phyloP scores from a whole-genome alignment of 495 filamentous ascomycete species.

The Podospora australis region DNA sequence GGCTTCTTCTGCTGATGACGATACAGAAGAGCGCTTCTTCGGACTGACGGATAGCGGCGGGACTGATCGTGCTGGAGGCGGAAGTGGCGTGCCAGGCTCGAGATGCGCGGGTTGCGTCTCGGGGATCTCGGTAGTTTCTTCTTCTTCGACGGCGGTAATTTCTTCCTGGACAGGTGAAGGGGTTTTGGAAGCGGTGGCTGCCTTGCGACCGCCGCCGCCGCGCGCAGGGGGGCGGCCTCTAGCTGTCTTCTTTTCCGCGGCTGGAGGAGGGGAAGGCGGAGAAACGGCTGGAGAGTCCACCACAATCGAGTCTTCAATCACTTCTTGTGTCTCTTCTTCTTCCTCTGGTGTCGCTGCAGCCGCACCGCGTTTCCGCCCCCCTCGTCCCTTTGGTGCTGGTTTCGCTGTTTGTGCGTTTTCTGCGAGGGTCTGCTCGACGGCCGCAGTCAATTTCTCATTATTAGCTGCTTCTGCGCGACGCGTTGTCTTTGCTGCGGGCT shows the following conservation, averaged over 20 bases:
- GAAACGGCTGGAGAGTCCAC: no score
- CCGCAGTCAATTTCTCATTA: slow-evolving; percentile 21
- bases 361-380: slow-evolving; percentile 32
- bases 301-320: no score
- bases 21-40: slow-evolving; percentile 29
- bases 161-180: slow-evolving; percentile 14
- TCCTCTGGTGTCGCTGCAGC: slow-evolving; percentile 13
- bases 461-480: slow-evolving; percentile 19
- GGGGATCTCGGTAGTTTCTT: slow-evolving; percentile 28
- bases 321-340: slow-evolving; percentile 36
- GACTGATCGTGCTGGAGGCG: slow-evolving; percentile 24
- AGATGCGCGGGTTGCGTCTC: slow-evolving; percentile 34
- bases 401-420: slow-evolving; percentile 21
- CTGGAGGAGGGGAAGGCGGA: slow-evolving; percentile 19
- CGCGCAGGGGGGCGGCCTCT: no score
- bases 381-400: slow-evolving; percentile 13
- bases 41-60: slow-evolving; percentile 12
- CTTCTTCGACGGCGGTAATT: slow-evolving; percentile 6
- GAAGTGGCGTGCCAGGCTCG: slow-evolving; percentile 4
- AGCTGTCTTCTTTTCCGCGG: slow-evolving; percentile 3
- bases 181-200: slow-evolving; percentile 12
- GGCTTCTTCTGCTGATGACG: slow-evolving; percentile 55
- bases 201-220: slow-evolving; percentile 32
- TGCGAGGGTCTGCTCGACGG: slow-evolving; percentile 25
- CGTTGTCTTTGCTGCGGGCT: slow-evolving; percentile 27